Percentiles rank a stretch among this genome's conserved stretches.
phyloP scores from a whole-genome alignment of 495 filamentous ascomycete genomes.

The Penicillium nucicola region DNA sequence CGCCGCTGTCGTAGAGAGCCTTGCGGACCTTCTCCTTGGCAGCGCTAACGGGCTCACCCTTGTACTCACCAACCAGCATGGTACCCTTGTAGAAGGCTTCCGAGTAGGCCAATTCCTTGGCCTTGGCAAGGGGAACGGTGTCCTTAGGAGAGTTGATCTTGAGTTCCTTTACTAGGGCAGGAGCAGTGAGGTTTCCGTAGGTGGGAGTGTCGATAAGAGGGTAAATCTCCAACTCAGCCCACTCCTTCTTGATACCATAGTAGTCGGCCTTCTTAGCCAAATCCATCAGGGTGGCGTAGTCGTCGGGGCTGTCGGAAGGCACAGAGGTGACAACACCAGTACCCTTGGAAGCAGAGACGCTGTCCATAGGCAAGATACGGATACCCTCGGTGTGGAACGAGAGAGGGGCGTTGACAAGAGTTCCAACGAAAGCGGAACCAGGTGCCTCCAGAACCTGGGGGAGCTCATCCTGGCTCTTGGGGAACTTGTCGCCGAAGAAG shows the following conservation, averaged over 20 bases:
- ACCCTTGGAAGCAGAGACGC: constrained; percentile 86
- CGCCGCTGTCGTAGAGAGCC: constrained; percentile 70
- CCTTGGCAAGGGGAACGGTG: constrained; percentile 80
- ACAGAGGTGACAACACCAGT: constrained; percentile 96
- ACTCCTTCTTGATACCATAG: constrained; percentile 95
- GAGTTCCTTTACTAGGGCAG: constrained; percentile 80
- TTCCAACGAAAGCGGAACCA: constrained; percentile 81
- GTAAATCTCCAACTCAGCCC: constrained; percentile 82
- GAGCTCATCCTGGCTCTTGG: constrained; percentile 55
- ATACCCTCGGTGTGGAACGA: constrained; percentile 83
- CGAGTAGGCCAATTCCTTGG: constrained; percentile 94
- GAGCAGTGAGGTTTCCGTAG: constrained; percentile 81
- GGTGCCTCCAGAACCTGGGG: constrained; percentile 58
- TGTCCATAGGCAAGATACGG: constrained; percentile 90
- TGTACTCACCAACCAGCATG: constrained; percentile 87
- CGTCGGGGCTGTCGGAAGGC: constrained; percentile 92
- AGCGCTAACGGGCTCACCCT: constrained; percentile 76
- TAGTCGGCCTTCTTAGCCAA: constrained; percentile 96
- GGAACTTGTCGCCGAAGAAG: constrained; percentile 72
- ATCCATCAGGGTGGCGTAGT: constrained; percentile 85
- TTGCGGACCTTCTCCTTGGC: constrained; percentile 85
- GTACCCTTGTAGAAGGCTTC: constrained; percentile 97
- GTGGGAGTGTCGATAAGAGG: constrained; percentile 89
- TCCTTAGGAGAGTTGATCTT: constrained; percentile 98
- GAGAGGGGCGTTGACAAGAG: constrained; percentile 81